Evolutionary conservation across 164 flowering plant genomes (phyloP), one percentile per base, ranked within the genome.

Genomic region (Nymphaea colorata): DNA sequence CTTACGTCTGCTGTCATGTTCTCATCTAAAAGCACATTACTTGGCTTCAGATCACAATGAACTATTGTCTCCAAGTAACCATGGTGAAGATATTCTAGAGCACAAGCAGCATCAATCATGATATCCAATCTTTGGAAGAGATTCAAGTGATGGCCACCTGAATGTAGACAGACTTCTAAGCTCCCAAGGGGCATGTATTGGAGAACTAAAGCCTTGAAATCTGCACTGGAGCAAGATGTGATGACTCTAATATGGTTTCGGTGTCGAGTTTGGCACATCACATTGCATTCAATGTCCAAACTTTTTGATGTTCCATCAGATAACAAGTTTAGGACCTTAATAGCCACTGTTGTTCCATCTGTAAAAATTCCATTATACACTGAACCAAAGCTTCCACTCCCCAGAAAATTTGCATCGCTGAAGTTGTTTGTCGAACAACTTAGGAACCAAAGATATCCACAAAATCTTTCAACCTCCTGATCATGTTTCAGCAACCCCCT

Each of bases 361-460:
- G 4, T 2, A 6, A 69, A 43, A 3, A 69, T 41, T 16, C 71
- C 71, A 17, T 62, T 62, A 7, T 69, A 69, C 4, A 69, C 71
- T 3, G 42, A 62, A 43, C 71, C 12, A 43, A 17, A 69, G 47
- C 59, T 69, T 10, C 71, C 71, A 7, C 7, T 7, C 8, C 71
- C 66, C 6, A 69, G 62, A 5, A 69, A 62, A 17, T 69, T 62
- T 16, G 41, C 11, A 4, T 45, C 2, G 41, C 43, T 41, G 59
- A 69, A 69, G 17, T 55, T 55, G 47, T 62, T 17, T 10, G 71
- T 69, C 45, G 66, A n/a, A n/a, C n/a, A n/a, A n/a, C 71, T 14
- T 62, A n/a, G n/a, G n/a, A n/a, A n/a, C n/a, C n/a, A n/a, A 10
- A n/a, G 36, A n/a, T 8, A 69, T 14, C 42, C 62, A 25, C 65